Conservation (phyloP, 306 rosid genomes). For the Herpetospermum pedunculosum region DNA sequence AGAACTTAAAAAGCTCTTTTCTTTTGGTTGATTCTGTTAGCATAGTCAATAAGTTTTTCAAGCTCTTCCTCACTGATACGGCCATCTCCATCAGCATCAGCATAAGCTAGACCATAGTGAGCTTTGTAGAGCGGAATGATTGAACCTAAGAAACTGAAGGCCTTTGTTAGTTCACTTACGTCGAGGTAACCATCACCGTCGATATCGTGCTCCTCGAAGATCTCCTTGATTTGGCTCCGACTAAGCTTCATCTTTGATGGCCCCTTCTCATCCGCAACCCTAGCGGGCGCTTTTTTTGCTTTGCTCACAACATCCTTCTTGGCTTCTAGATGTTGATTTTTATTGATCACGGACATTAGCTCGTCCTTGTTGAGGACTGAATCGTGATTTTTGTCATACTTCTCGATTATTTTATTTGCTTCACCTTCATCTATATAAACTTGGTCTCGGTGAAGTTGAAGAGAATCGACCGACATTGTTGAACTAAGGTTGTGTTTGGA, state of each 20-base stretch:
- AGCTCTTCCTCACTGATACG: conserved; percentile 12
- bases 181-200: neutral
- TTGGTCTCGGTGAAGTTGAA: neutral
- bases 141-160: neutral
- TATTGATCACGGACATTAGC: neutral
- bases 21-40: neutral
- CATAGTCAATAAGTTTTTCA: conserved; percentile 10
- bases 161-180: neutral
- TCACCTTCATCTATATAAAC: neutral
- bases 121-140: neutral
- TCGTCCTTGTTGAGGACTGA: neutral
- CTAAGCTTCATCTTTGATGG: neutral
- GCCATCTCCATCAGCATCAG: conserved; percentile 16
- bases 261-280: neutral
- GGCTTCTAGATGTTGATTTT: neutral
- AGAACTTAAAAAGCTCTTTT: neutral
- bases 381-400: neutral
- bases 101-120: neutral
- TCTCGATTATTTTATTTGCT: neutral
- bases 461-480: neutral
- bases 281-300: neutral
- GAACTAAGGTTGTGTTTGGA: neutral
- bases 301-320: neutral
- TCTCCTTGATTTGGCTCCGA: neutral
- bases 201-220: neutral